phyloP scores from a whole-genome alignment of 352 stramenopile genomes.

The Phytopythium ostracodes region DNA sequence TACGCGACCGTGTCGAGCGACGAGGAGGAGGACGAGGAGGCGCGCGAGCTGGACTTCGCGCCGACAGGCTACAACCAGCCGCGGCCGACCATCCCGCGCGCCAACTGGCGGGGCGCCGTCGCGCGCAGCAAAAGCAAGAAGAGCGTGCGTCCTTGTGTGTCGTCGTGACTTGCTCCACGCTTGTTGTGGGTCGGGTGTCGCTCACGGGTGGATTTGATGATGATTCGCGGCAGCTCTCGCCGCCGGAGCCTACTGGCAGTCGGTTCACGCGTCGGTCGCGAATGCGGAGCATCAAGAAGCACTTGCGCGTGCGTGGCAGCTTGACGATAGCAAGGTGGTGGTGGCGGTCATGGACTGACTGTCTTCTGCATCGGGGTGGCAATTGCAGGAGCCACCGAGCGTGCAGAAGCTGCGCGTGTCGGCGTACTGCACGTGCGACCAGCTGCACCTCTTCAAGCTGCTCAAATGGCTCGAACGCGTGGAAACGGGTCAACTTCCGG shows the following conservation, averaged over 20 bases:
- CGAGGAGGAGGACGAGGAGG: conserved; percentile 35
- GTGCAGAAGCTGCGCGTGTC: conserved; percentile 78
- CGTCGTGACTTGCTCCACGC: no score
- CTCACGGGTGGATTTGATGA: no score
- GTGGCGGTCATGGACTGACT: no score
- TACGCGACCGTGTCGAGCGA: conserved; percentile 41
- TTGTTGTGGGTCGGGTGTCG: no score
- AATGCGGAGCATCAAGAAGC: conserved; percentile 85
- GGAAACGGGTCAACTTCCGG: conserved; percentile 69
- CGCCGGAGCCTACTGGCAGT: conserved; percentile 44
- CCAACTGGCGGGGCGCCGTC: conserved; percentile 54
- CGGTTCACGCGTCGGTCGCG: conserved; percentile 72
- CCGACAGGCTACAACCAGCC: conserved; percentile 34
- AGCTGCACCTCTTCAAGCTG: conserved; percentile 82
- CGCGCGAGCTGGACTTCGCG: conserved; percentile 40
- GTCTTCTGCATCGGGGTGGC: no score
- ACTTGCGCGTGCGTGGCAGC: conserved; percentile 30
- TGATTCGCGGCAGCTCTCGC: conserved; percentile 9
- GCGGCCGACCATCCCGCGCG: conserved; percentile 35
- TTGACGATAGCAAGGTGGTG: no score
- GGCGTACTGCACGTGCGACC: conserved; percentile 83
- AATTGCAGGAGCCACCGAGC: conserved; percentile 41
- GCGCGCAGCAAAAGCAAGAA: conserved; percentile 47
- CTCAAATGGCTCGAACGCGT: conserved; percentile 84
- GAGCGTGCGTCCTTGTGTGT: conserved; percentile 22